Conservation (phyloP, 352 stramenopile genomes). For the Pythium biforme region DNA sequence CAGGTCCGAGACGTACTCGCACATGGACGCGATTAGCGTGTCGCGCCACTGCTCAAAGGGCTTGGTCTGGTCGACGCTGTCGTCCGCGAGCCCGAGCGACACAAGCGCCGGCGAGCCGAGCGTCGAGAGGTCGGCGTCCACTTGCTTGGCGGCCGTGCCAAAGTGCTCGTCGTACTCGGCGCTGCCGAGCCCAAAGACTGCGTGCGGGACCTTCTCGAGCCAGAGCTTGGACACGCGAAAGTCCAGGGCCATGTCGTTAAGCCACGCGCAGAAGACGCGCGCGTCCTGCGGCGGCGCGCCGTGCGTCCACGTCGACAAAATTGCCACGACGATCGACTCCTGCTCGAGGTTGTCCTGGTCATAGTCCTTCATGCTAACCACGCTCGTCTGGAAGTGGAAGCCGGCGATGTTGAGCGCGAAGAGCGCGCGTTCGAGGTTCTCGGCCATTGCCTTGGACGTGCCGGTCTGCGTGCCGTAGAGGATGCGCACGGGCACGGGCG, state of each 20-base stretch:
- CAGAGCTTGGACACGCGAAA: conserved; percentile 87
- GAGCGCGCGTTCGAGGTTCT: conserved; percentile 70
- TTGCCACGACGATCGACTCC: conserved; percentile 75
- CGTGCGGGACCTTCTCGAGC: conserved; percentile 69
- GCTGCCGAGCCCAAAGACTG: conserved; percentile 86
- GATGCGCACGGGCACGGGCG: conserved; percentile 65
- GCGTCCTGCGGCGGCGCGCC: conserved; percentile 75
- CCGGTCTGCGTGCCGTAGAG: conserved; percentile 87
- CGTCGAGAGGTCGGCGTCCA: conserved; percentile 56
- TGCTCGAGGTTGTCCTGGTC: conserved; percentile 90
- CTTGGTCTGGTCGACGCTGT: conserved; percentile 80
- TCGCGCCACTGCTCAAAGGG: conserved; percentile 85
- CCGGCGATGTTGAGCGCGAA: conserved; percentile 79
- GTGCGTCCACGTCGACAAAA: conserved; percentile 86
- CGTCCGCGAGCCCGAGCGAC: conserved; percentile 66
- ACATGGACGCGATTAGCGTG: conserved; percentile 76
- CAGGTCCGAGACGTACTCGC: conserved; percentile 61
- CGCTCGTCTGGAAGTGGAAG: conserved; percentile 80
- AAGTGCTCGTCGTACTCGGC: conserved; percentile 89
- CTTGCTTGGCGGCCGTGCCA: conserved; percentile 71
- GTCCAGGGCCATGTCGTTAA: conserved; percentile 87
- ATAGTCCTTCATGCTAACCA: conserved; percentile 89
- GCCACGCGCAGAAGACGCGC: conserved; percentile 80
- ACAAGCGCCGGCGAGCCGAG: conserved; percentile 69
- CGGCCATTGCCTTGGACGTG: conserved; percentile 74